Percentiles rank a stretch among this genome's conserved stretches.
These are phyloP conservation scores for Solanum hybrid DNA, from an alignment of 305 asterid genomes.

Conservation along the genomic window DNA sequence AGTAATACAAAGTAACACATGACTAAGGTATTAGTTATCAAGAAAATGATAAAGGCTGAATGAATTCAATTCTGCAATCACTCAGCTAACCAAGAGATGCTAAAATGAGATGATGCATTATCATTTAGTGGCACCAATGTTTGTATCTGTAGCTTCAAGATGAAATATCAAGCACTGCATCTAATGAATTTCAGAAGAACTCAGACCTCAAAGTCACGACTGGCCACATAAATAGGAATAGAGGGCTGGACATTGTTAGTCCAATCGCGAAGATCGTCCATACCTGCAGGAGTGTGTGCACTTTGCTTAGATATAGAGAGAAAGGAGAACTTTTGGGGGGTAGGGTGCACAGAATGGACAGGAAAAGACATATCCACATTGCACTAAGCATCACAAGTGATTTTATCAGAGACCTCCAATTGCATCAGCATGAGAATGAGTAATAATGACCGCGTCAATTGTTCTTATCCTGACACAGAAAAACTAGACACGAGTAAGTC, in stretches of 20 bases:
- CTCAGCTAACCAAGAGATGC: background rate
- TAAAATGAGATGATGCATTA: background rate
- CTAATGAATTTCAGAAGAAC: slow-evolving; percentile 3
- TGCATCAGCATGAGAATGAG: slow-evolving; percentile 99
- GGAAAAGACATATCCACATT: slow-evolving; percentile 5
- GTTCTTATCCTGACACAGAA: slow-evolving; percentile 87
- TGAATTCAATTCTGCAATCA: background rate
- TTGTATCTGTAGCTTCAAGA: background rate
- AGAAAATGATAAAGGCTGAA: background rate
- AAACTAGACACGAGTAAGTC: slow-evolving; percentile 39
- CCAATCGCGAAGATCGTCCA: slow-evolving; percentile 99
- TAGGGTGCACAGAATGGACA: background rate
- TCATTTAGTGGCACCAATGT: background rate
- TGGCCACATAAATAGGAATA: slow-evolving; percentile 76
- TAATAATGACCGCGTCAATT: slow-evolving; percentile 88
- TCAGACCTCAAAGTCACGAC: slow-evolving; percentile 86
- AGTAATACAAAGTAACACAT: background rate
- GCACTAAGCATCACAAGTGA: slow-evolving; percentile 21
- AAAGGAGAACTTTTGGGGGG: background rate
- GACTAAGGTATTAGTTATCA: background rate
- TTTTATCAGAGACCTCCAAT: slow-evolving; percentile 86
- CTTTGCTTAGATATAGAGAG: background rate
- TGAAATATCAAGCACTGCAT: background rate
- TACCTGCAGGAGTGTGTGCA: slow-evolving; percentile 34
- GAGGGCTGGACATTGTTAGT: slow-evolving; percentile 84